Conservation (phyloP, 371 early-diverging fungal species). For the Mortierella sp. region DNA sequence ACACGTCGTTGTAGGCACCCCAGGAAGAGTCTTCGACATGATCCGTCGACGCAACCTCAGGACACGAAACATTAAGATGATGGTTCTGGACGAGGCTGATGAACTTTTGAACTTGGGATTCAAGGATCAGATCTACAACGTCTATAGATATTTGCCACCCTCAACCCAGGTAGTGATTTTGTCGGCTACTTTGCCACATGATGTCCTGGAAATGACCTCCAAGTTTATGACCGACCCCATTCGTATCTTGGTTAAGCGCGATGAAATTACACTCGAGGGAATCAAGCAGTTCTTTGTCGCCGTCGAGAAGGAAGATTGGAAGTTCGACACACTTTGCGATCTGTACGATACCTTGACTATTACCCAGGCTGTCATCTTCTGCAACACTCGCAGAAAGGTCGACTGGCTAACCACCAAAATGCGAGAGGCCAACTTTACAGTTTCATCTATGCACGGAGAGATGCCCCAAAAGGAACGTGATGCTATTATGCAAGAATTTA, state of each 20-base stretch:
- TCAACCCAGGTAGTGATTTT: constrained; percentile 98
- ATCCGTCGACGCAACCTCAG: constrained; percentile 91
- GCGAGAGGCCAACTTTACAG: constrained; percentile 94
- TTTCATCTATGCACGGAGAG: constrained; percentile 99
- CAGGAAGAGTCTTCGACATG: constrained; percentile 99
- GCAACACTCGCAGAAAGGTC: constrained; percentile 98
- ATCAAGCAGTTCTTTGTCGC: constrained; percentile 99
- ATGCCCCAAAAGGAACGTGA: constrained; percentile 95
- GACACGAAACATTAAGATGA: constrained; percentile 93
- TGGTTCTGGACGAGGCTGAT: constrained; percentile 99
- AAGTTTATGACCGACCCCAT: constrained; percentile 99
- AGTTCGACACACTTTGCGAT: constrained; percentile 96
- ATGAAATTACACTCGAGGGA: constrained; percentile 99
- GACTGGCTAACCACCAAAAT: constrained; percentile 98
- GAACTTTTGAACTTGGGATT: constrained; percentile 98
- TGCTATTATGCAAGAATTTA: constrained; percentile 94
- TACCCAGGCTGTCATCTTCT: constrained; percentile 99
- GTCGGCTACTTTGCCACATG: constrained; percentile 97
- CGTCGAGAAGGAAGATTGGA: constrained; percentile 97
- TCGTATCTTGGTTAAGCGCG: constrained; percentile 99
- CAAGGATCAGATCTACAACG: constrained; percentile 98
- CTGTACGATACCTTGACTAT: constrained; percentile 96
- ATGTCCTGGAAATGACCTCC: constrained; percentile 97
- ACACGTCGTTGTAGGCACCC: constrained; percentile 99
- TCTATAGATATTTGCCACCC: constrained; percentile 95